Conservation (phyloP, 768 basidiomycete species). For the Lactarius quietus region DNA sequence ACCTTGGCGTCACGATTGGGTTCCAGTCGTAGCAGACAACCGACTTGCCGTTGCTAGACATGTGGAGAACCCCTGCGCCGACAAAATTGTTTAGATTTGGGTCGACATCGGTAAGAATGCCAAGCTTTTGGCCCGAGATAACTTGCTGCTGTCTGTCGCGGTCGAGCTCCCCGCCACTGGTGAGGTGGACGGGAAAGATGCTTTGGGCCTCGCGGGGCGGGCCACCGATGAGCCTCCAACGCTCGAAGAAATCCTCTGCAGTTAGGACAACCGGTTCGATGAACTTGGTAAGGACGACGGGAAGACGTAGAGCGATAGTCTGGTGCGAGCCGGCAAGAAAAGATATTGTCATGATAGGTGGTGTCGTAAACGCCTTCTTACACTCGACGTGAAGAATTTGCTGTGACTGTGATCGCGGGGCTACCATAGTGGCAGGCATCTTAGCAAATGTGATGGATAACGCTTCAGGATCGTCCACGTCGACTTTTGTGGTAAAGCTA, state of each 20-base stretch:
- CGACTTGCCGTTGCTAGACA: constrained; percentile 91
- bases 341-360: constrained; percentile 81
- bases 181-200: constrained; percentile 78
- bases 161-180: constrained; percentile 68
- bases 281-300: constrained; percentile 87
- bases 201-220: constrained; percentile 88
- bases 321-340: constrained; percentile 93
- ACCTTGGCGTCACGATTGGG: constrained; percentile 97
- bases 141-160: constrained; percentile 67
- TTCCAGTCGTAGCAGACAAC: constrained; percentile 88
- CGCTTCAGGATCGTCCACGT: constrained; percentile 68
- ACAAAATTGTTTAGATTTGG: constrained; percentile 94
- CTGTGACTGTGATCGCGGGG: constrained; percentile 83
- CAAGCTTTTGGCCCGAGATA: constrained; percentile 72
- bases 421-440: constrained; percentile 80
- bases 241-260: constrained; percentile 87
- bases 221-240: constrained; percentile 97
- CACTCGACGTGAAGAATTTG: constrained; percentile 94
- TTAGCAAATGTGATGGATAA: constrained; percentile 84
- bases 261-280: constrained; percentile 88
- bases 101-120: constrained; percentile 80
- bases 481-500: constrained; percentile 82
- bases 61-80: constrained; percentile 94
- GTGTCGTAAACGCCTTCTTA: constrained; percentile 73
- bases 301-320: constrained; percentile 76